Evolutionary conservation across 1,284 basidiomycete species (phyloP).

Genomic region (Vanrija humicola): DNA sequence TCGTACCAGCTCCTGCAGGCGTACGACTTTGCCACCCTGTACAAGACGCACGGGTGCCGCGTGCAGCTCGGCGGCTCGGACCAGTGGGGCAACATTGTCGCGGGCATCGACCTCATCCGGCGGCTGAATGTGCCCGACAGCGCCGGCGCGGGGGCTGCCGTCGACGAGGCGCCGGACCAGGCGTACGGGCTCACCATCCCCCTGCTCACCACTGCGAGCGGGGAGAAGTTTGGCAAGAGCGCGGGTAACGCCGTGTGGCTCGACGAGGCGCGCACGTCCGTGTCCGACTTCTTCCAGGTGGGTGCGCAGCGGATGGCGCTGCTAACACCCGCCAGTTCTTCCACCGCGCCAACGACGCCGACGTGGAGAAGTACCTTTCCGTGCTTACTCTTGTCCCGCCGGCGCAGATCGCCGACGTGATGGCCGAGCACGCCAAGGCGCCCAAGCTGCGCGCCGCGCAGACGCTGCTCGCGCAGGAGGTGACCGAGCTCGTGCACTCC

Average conservation of each 20-base stretch:
- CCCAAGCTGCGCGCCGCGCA: constrained; percentile 69
- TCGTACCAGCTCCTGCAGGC: constrained; percentile 96
- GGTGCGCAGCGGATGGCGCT: constrained; percentile 33
- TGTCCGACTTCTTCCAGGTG: constrained; percentile 90
- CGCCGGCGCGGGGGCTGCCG: neutral
- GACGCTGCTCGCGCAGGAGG: constrained; percentile 73
- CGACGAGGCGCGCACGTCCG: constrained; percentile 66
- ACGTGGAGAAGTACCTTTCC: constrained; percentile 74
- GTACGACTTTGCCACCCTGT: constrained; percentile 83
- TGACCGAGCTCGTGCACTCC: constrained; percentile 77
- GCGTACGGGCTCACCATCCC: constrained; percentile 90
- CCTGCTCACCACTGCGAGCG: constrained; percentile 80
- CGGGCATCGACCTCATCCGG: constrained; percentile 83
- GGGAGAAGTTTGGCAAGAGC: constrained; percentile 97
- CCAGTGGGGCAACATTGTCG: constrained; percentile 97
- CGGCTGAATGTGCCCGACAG: constrained; percentile 37
- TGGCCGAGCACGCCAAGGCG: constrained; percentile 59
- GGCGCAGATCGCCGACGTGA: constrained; percentile 58
- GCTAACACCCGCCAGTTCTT: constrained; percentile 67
- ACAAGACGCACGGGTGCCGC: constrained; percentile 63
- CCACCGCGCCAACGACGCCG: constrained; percentile 71
- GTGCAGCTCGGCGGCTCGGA: constrained; percentile 95
- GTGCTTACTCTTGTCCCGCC: constrained; percentile 76
- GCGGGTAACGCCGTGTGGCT: constrained; percentile 95
- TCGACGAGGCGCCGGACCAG: constrained; percentile 42